Conservation (phyloP, 805 yeast species). For the Isabelozyma gotoi region DNA sequence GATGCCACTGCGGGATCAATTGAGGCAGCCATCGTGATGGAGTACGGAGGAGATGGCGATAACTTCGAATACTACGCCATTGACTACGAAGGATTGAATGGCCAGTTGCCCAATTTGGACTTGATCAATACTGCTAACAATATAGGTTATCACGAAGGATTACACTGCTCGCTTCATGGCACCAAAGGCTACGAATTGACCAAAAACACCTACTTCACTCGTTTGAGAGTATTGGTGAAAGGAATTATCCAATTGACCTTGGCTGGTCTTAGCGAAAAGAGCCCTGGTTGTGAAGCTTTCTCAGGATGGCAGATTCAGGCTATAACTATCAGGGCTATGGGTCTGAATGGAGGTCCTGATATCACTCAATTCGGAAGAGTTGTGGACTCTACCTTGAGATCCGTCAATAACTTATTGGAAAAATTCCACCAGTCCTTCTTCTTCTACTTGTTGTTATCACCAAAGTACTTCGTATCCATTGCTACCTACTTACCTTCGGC, state of each 20-base stretch:
- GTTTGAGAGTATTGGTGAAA: slow-evolving; percentile 57
- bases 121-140: slow-evolving; percentile 78
- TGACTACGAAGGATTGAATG: slow-evolving; percentile 85
- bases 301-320: slow-evolving; percentile 97
- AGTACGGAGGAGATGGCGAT: slow-evolving; percentile 68
- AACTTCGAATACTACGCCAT: slow-evolving; percentile 73
- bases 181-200: slow-evolving; percentile 46
- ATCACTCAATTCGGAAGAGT: slow-evolving; percentile 91
- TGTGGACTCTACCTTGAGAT: slow-evolving; percentile 81
- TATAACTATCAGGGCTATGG: slow-evolving; percentile 71
- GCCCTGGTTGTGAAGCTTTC: slow-evolving; percentile 84
- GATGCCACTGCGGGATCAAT: slow-evolving; percentile 91
- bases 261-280: slow-evolving; percentile 62
- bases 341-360: slow-evolving; percentile 60
- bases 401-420: slow-evolving; percentile 88
- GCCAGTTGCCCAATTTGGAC: slow-evolving; percentile 94
- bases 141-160: slow-evolving; percentile 72
- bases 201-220: slow-evolving; percentile 48
- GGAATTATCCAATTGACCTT: slow-evolving; percentile 71
- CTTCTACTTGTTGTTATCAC: slow-evolving; percentile 80
- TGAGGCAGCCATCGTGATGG: slow-evolving; percentile 85
- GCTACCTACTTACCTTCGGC: slow-evolving; percentile 93
- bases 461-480: slow-evolving; percentile 81
- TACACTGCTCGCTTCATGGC: slow-evolving; percentile 66
- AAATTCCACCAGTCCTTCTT: slow-evolving; percentile 97